Percentiles rank a stretch among this genome's conserved stretches.
Conservation (phyloP, 306 rosid genomes). For the Lagenaria siceraria region DNA sequence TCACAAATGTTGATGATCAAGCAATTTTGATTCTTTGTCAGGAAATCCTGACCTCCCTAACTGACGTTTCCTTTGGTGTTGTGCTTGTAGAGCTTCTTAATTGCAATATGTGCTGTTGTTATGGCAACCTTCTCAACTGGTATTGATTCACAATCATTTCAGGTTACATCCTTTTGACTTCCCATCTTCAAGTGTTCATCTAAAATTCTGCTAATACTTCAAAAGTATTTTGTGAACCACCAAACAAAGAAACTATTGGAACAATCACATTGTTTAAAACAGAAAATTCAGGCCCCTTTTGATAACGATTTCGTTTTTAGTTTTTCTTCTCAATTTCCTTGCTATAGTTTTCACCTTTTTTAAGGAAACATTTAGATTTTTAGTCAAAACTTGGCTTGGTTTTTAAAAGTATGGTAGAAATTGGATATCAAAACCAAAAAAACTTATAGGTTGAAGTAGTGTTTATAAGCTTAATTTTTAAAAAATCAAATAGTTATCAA, state of each 20-base stretch:
- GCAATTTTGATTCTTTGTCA: not conserved
- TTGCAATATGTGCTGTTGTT: conserved; percentile 67
- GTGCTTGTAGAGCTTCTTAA: conserved; percentile 50
- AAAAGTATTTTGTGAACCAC: not conserved
- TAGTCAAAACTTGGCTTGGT: no score
- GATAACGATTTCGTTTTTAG: no score
- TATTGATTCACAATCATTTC: conserved; percentile 75
- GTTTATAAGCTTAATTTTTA: no score
- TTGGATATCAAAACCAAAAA: no score
- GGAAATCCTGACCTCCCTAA: not conserved
- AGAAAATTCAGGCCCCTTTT: not conserved
- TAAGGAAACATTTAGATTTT: no score
- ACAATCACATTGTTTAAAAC: not conserved
- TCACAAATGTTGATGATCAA: not conserved
- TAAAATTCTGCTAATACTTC: not conserved
- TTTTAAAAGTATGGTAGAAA: no score
- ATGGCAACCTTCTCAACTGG: conserved; percentile 89
- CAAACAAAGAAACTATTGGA: not conserved
- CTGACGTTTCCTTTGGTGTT: not conserved
- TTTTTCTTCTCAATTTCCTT: no score
- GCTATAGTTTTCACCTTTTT: no score
- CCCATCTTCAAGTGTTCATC: not conserved
- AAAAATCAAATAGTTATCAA: not conserved
- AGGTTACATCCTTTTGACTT: conserved; percentile 26
- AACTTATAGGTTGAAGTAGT: no score